Base-by-base conservation (phyloP, 108 stramenopile species). In the Chaetoceros muelleri region DNA sequence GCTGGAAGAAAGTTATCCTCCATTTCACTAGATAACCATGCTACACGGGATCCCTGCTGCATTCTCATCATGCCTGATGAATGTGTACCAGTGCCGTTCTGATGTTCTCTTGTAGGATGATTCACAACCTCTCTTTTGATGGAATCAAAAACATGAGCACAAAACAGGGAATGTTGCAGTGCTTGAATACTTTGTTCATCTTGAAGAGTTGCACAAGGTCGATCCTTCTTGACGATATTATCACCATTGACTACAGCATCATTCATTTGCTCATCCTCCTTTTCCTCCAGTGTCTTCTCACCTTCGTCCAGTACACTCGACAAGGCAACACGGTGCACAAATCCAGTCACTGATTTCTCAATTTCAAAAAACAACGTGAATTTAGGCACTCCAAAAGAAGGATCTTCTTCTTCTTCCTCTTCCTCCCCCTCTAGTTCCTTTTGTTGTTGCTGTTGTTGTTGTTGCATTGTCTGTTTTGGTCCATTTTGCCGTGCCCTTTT, bases 131-230 rank as follows among this genome's bases (percentile, higher is more conserved):
- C 89, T 20, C 62, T 57, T 52, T 85, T 74, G 61, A 91, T 87
- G 3, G 82, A 81, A 55, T 91, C 89, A 57, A 91, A 91, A 10
- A 91, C 72, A 31, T 79, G 79, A n/a, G 89, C 85, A 60, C 89
- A 91, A 56, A 86, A 86, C 28, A 91, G 55, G 13, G 89, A 91
- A 66, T 91, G 89, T 49, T 91, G 89, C 48, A 91, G 72, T 24
- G 82, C 66, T 53, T 79, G 72, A 46, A 91, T 69, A 16, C 87
- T 65, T 2, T 70, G 65, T 58, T 86, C 85, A 55, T 91, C 89
- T 1, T 62, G 61, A 24, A 49, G 48, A 1, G 62, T 17, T n/a
- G n/a, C n/a, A n/a, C n/a, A n/a, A n/a, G n/a, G n/a, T n/a, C n/a
- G n/a, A n/a, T n/a, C n/a, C n/a, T n/a, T n/a, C 7, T 49, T 46